Conservation (phyloP, 495 filamentous ascomycete genomes). For the Xylaria telfairii region DNA sequence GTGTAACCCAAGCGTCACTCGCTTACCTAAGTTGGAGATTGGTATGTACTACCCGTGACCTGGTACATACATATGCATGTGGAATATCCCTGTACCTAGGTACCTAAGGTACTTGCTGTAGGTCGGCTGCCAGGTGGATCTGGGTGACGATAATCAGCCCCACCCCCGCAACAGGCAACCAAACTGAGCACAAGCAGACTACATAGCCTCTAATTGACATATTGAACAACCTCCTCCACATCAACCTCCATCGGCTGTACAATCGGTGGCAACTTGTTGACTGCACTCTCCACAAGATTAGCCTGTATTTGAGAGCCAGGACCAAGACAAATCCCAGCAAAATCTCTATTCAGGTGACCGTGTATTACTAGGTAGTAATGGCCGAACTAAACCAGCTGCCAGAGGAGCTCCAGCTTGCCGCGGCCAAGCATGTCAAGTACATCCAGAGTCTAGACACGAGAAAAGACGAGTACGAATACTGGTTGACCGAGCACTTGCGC, state of each 20-base stretch:
- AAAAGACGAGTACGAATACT: conserved; percentile 94
- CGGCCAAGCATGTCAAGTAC: conserved; percentile 86
- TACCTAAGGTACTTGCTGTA: too few relatives aligned
- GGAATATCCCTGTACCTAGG: neutral
- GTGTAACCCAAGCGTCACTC: neutral
- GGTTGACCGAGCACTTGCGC: conserved; percentile 94
- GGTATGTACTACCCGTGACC: too few relatives aligned
- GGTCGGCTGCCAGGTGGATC: neutral
- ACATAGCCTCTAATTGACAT: neutral
- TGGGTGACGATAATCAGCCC: neutral
- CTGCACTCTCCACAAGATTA: neutral
- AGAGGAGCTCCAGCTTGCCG: conserved; percentile 67
- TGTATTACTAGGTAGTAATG: conserved; percentile 23
- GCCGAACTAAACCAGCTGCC: conserved; percentile 49
- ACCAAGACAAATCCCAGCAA: neutral
- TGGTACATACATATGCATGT: neutral
- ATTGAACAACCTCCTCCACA: neutral
- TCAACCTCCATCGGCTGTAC: neutral
- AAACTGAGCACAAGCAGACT: neutral
- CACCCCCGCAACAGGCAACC: conserved; percentile 14
- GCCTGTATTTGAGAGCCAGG: neutral
- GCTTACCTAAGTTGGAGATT: too few relatives aligned
- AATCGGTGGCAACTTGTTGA: neutral
- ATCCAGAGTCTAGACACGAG: conserved; percentile 91
- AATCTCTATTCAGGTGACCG: neutral